phyloP scores from a whole-genome alignment of 495 filamentous ascomycete species.

The Tricharina praecox region DNA sequence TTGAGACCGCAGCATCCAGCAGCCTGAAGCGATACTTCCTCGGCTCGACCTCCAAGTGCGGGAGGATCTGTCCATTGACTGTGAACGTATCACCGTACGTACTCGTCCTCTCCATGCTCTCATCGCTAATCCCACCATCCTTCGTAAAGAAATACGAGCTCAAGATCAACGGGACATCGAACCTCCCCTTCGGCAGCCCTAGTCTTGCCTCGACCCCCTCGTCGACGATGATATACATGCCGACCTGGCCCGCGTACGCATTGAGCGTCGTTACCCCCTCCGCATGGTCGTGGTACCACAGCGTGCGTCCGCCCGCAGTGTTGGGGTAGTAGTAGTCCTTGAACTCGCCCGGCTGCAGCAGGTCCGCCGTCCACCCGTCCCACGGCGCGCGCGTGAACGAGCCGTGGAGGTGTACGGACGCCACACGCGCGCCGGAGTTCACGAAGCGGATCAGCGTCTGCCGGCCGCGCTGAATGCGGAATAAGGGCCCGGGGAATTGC shows the following conservation, averaged over 20 bases:
- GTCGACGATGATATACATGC: constrained; percentile 30
- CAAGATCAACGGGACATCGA: constrained; percentile 36
- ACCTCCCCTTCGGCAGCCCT: constrained; percentile 32
- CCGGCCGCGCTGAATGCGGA: constrained; percentile 28
- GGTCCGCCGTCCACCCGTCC: constrained; percentile 40
- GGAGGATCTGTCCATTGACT: constrained; percentile 40
- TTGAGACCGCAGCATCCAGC: constrained; percentile 30
- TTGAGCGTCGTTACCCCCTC: constrained; percentile 28
- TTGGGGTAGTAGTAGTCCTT: constrained; percentile 46
- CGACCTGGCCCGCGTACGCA: constrained; percentile 36
- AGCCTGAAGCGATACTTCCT: constrained; percentile 40
- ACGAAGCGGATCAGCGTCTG: constrained; percentile 36
- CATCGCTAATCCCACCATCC: constrained; percentile 1
- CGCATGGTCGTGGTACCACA: constrained; percentile 44
- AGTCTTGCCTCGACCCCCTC: constrained; percentile 30
- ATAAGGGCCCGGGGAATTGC: constrained; percentile 35
- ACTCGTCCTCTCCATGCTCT: constrained; percentile 28
- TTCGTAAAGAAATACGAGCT: constrained; percentile 32
- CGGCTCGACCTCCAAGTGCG: constrained; percentile 35
- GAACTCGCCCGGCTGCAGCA: constrained; percentile 32
- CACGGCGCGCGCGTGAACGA: constrained; percentile 29
- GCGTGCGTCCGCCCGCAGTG: constrained; percentile 27
- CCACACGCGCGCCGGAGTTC: constrained; percentile 26
- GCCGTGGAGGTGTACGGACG: constrained; percentile 36
- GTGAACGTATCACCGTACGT: constrained; percentile 37